Conservation (phyloP, 176 grass and related monocot species). For the Eremochloa ophiuroides region DNA sequence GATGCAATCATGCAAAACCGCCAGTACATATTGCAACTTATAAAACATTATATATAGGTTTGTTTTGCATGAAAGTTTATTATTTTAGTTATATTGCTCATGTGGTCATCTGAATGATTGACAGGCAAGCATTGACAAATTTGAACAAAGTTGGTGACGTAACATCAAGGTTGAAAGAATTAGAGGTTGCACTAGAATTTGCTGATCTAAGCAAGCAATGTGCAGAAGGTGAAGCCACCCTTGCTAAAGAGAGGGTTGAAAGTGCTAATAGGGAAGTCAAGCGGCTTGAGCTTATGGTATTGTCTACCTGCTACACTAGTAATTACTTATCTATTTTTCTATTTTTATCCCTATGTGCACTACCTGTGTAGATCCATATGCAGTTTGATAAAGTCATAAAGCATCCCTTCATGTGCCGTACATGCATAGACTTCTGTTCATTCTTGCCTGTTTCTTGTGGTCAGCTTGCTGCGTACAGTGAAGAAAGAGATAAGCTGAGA, state of each 20-base stretch:
- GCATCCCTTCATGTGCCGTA: neutral
- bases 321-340: slow-evolving; percentile 16
- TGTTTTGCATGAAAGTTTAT: neutral
- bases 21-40: slow-evolving; percentile 3
- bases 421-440: slow-evolving; percentile 16
- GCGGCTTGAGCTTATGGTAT: slow-evolving; percentile 81
- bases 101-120: slow-evolving; percentile 35
- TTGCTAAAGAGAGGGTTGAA: slow-evolving; percentile 74
- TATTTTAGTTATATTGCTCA: neutral
- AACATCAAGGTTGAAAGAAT: slow-evolving; percentile 71
- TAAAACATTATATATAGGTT: neutral
- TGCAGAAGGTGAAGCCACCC: slow-evolving; percentile 70
- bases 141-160: slow-evolving; percentile 77
- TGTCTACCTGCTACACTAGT: slow-evolving; percentile 5
- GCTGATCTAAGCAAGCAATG: slow-evolving; percentile 68
- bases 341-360: neutral
- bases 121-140: slow-evolving; percentile 76
- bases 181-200: slow-evolving; percentile 70
- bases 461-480: slow-evolving; percentile 80
- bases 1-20: neutral
- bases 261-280: slow-evolving; percentile 61
- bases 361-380: slow-evolving; percentile 11
- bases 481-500: slow-evolving; percentile 82
- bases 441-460: slow-evolving; percentile 31
- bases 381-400: neutral